Percentiles rank a stretch among this genome's conserved stretches.
These are phyloP conservation scores for Osmozyma mogii DNA, from an alignment of 805 yeast genomes.

Conservation along the genomic window DNA sequence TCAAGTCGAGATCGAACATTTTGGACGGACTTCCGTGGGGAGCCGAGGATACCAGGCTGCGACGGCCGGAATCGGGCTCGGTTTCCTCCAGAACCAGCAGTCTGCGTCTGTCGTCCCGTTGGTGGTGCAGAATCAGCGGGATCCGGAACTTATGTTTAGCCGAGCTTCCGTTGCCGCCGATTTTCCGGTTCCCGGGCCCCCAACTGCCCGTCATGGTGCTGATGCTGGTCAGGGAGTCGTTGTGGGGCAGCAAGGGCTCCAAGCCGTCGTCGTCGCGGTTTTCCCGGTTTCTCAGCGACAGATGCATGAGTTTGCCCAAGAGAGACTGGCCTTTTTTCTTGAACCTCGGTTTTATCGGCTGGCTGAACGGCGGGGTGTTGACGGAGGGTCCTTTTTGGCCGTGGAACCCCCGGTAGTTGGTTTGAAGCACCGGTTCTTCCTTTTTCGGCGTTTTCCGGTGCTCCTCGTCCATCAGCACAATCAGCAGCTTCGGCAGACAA, in stretches of 20 bases:
- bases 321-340: slow-evolving; percentile 30
- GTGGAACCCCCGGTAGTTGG: slow-evolving; percentile 35
- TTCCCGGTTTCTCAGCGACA: slow-evolving; percentile 3
- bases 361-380: slow-evolving; percentile 38
- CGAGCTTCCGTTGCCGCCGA: slow-evolving; percentile 2
- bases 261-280: slow-evolving; percentile 21
- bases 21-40: slow-evolving; percentile 4
- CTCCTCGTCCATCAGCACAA: background rate
- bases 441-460: slow-evolving; percentile 1
- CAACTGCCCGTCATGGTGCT: slow-evolving; percentile 2
- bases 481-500: slow-evolving; percentile 4
- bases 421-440: slow-evolving; percentile 7
- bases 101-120: slow-evolving; percentile 3
- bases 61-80: slow-evolving; percentile 6
- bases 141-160: slow-evolving; percentile 30
- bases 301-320: slow-evolving; percentile 32
- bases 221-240: slow-evolving; percentile 4
- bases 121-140: slow-evolving; percentile 18
- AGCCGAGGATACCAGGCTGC: slow-evolving; percentile 3
- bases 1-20: slow-evolving; percentile 36
- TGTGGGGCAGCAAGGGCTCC: slow-evolving; percentile 10
- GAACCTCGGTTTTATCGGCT: slow-evolving; percentile 43
- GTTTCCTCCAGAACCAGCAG: slow-evolving; percentile 9
- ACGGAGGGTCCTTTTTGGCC: slow-evolving; percentile 19
- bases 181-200: background rate